These are phyloP conservation scores for Mucor piriformis DNA, from an alignment of 371 early-diverging fungal genomes.

Conservation along the genomic window DNA sequence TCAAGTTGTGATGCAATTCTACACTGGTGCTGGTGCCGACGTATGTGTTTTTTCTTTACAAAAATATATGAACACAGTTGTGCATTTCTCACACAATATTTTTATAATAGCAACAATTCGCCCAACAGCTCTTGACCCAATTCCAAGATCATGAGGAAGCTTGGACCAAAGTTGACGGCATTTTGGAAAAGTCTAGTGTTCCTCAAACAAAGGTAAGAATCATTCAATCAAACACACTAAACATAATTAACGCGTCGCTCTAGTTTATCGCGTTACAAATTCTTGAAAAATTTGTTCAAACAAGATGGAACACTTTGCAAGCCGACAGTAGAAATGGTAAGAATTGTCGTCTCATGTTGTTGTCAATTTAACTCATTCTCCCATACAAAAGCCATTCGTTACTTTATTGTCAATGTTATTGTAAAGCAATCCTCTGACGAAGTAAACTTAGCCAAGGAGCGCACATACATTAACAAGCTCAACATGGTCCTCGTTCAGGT, in stretches of 20 bases:
- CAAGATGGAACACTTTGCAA: conserved; percentile 96
- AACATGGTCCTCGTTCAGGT: conserved; percentile 96
- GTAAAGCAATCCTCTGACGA: conserved; percentile 91
- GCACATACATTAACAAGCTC: conserved; percentile 84
- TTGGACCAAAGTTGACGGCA: conserved; percentile 95
- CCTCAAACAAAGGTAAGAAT: conserved; percentile 85
- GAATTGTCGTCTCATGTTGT: not conserved
- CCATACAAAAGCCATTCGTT: conserved; percentile 80
- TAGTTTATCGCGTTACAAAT: conserved; percentile 97
- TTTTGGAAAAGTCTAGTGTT: conserved; percentile 85
- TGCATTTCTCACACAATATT: conserved; percentile 3
- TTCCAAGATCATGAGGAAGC: conserved; percentile 98
- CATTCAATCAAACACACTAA: not conserved
- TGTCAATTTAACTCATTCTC: not conserved
- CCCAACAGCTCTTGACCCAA: conserved; percentile 83
- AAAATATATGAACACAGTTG: not conserved
- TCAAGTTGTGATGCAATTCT: conserved; percentile 85
- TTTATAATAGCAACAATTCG: conserved; percentile 74
- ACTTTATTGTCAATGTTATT: conserved; percentile 89
- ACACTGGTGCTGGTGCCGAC: conserved; percentile 67
- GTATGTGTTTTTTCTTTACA: conserved; percentile 48
- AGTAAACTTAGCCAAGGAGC: conserved; percentile 65
- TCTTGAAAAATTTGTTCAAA: conserved; percentile 96
- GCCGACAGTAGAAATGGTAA: conserved; percentile 88
- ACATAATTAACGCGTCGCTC: conserved; percentile 22